These are phyloP conservation scores for Crithidia sp. DNA, from an alignment of 208 protist species.

Conservation along the genomic window DNA sequence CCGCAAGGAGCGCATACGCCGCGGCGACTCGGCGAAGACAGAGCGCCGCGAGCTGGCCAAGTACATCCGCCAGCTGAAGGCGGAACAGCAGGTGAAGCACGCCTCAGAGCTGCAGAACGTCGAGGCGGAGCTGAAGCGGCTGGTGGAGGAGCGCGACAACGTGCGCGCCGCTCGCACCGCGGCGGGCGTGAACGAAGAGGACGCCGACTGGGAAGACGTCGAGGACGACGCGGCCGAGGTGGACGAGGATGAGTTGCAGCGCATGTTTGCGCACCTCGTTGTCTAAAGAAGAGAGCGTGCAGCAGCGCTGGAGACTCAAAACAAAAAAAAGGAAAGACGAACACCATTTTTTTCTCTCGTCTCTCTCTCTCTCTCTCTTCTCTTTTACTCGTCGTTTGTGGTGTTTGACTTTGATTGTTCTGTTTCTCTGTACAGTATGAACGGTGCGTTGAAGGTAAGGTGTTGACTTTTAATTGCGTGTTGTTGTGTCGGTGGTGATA, in stretches of 20 bases:
- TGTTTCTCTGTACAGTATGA: too few species aligned
- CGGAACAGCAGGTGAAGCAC: slow-evolving; percentile 83
- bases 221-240: slow-evolving; percentile 51
- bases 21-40: slow-evolving; percentile 74
- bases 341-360: neutral
- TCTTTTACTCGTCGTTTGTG: neutral
- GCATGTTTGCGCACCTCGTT: slow-evolving; percentile 87
- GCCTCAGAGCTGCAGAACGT: slow-evolving; percentile 61
- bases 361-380: neutral
- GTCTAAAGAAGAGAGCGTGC: slow-evolving; percentile 33
- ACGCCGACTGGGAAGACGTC: slow-evolving; percentile 63
- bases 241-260: slow-evolving; percentile 67
- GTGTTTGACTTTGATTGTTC: too few species aligned
- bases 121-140: slow-evolving; percentile 63
- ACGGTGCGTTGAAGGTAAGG: too few species aligned
- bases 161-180: slow-evolving; percentile 23
- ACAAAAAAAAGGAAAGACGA: neutral
- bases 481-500: too few species aligned
- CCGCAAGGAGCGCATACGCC: slow-evolving; percentile 61
- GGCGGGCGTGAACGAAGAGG: slow-evolving; percentile 38
- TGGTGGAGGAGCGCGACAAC: slow-evolving; percentile 39
- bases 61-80: slow-evolving; percentile 86
- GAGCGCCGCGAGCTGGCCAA: slow-evolving; percentile 89
- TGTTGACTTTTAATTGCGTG: too few species aligned
- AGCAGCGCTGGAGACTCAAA: neutral